A percentile compares a stretch with the other conserved stretches of the same genome.
Evolutionary conservation across 495 filamentous ascomycete species (phyloP).

Genomic region (Penicillium crystallinum): DNA sequence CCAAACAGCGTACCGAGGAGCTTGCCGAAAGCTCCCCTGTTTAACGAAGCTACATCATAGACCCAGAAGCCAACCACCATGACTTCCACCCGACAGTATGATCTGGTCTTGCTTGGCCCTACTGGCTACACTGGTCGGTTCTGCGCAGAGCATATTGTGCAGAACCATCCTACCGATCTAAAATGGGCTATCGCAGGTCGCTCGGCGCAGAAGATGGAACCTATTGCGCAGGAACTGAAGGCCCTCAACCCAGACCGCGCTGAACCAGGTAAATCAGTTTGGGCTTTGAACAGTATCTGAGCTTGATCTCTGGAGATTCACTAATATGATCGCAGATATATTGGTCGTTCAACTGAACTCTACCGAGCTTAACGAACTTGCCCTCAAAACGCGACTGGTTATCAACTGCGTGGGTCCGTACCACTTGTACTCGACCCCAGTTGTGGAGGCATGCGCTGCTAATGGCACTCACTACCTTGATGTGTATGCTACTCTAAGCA

Average conservation of each 20-base stretch:
- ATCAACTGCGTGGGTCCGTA: constrained; percentile 88
- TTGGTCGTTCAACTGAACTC: constrained; percentile 61
- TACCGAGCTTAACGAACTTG: constrained; percentile 58
- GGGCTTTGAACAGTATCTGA: background rate
- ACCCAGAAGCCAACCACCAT: constrained; percentile 17
- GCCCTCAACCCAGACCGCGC: constrained; percentile 62
- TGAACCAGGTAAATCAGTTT: constrained; percentile 51
- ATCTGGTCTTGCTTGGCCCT: constrained; percentile 78
- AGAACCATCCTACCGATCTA: constrained; percentile 66
- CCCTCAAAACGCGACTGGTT: constrained; percentile 68
- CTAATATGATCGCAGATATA: constrained; percentile 12
- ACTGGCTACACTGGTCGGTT: constrained; percentile 83
- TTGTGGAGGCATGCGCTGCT: constrained; percentile 82
- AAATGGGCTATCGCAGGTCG: constrained; percentile 91
- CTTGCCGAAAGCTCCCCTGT: constrained; percentile 7
- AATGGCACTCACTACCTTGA: constrained; percentile 91
- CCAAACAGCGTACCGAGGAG: constrained; percentile 3
- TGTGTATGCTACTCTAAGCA: constrained; percentile 35
- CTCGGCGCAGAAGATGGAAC: constrained; percentile 64
- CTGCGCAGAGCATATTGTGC: constrained; percentile 71
- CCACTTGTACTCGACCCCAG: constrained; percentile 66
- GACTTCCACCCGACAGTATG: constrained; percentile 59
- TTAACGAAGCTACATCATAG: constrained; percentile 7
- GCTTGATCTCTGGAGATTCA: background rate
- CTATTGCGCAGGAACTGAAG: constrained; percentile 60